These are phyloP conservation scores for Phytophthora cactorum DNA, from an alignment of 352 stramenopile species.

Conservation along the genomic window DNA sequence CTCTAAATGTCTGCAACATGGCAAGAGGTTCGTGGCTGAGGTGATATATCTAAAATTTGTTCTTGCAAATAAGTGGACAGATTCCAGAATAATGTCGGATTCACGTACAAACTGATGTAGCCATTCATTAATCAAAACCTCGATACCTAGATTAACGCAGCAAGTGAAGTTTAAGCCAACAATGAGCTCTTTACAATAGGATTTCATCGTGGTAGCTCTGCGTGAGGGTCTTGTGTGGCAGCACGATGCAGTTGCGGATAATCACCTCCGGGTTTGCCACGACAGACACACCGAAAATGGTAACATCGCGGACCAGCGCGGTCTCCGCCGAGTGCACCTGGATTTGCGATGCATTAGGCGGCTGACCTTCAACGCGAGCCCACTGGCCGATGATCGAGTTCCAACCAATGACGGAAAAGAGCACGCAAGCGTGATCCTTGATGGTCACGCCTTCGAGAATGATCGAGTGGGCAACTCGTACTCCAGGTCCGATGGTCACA, in stretches of 20 bases:
- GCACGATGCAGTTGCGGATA: constrained; percentile 90
- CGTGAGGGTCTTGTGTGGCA: constrained; percentile 88
- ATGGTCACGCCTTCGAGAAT: constrained; percentile 90
- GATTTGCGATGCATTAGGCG: constrained; percentile 80
- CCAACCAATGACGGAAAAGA: constrained; percentile 90
- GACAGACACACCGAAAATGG: constrained; percentile 90
- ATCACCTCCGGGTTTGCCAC: constrained; percentile 87
- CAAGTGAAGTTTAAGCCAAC: constrained; percentile 1
- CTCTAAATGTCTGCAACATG: no score
- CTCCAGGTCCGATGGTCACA: constrained; percentile 82
- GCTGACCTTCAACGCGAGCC: constrained; percentile 84
- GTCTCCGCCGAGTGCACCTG: constrained; percentile 73
- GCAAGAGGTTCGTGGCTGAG: no score
- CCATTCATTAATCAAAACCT: no score
- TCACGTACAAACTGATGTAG: no score
- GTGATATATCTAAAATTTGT: no score
- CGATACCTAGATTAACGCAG: no score
- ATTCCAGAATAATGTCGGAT: no score
- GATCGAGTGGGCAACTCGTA: constrained; percentile 87
- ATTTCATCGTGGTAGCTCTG: constrained; percentile 92
- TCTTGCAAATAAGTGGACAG: no score
- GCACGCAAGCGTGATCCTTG: constrained; percentile 87
- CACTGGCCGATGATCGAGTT: constrained; percentile 91
- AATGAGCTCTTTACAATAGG: constrained; percentile 66
- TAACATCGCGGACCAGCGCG: constrained; percentile 86